Conservation (phyloP, 1,284 basidiomycete genomes). For the Coniferiporia weirii region DNA sequence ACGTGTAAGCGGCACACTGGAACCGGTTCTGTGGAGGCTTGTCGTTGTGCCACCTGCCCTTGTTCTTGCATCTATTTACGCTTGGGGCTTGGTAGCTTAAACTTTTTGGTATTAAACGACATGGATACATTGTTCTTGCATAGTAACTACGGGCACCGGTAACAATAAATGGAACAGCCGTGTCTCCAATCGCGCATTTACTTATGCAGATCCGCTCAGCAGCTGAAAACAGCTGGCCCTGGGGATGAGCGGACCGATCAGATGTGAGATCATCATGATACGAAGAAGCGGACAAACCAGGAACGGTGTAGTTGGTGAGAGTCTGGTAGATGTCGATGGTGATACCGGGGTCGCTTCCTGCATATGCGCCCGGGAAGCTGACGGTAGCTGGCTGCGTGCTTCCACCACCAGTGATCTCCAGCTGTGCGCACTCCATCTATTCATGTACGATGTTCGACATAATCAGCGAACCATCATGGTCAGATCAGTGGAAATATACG, state of each 20-base stretch:
- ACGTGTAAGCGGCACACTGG: slow-evolving; percentile 20
- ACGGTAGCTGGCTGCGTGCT: slow-evolving; percentile 41
- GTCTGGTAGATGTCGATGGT: slow-evolving; percentile 18
- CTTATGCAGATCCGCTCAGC: background rate
- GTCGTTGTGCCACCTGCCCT: slow-evolving; percentile 36
- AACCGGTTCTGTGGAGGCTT: slow-evolving; percentile 38
- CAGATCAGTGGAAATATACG: slow-evolving; percentile 15
- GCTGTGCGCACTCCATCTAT: slow-evolving; percentile 50
- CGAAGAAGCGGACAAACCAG: background rate
- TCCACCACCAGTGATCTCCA: slow-evolving; percentile 46
- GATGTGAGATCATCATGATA: background rate
- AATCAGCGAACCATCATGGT: slow-evolving; percentile 26
- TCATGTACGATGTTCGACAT: background rate
- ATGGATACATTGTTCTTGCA: too few species aligned
- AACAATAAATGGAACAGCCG: background rate
- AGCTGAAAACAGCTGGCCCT: slow-evolving; percentile 16
- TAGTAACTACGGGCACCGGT: background rate
- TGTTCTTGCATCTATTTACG: slow-evolving; percentile 28
- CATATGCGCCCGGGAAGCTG: slow-evolving; percentile 41
- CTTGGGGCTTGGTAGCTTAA: slow-evolving; percentile 22
- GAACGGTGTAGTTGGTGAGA: slow-evolving; percentile 13
- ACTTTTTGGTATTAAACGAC: too few species aligned
- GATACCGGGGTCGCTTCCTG: slow-evolving; percentile 15
- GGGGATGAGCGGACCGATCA: background rate
- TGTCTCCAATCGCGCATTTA: too few species aligned